Evolutionary conservation across 2,329 filamentous ascomycete species (phyloP).

Genomic region (Cordyceps javanica): DNA sequence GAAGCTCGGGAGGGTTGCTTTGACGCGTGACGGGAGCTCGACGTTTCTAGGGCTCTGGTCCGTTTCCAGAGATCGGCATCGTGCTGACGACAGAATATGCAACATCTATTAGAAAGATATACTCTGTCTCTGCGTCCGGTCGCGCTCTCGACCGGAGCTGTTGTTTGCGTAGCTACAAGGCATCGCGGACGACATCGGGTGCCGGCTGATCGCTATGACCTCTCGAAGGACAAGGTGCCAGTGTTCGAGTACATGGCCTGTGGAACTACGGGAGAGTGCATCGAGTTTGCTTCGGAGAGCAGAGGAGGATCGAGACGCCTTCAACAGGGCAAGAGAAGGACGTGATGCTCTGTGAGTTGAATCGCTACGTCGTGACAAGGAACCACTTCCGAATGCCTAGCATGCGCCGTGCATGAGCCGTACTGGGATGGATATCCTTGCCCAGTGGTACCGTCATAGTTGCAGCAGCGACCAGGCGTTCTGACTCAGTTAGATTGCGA

Average conservation of each 20-base stretch:
- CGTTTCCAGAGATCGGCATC: slow-evolving; percentile 54
- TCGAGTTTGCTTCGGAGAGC: slow-evolving; percentile 64
- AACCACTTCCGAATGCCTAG: slow-evolving; percentile 21
- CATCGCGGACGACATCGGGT: slow-evolving; percentile 91
- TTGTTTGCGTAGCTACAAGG: slow-evolving; percentile 71
- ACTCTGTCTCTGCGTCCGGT: slow-evolving; percentile 41
- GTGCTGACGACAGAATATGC: slow-evolving; percentile 81
- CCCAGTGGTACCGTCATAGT: background rate
- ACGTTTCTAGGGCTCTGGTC: slow-evolving; percentile 28
- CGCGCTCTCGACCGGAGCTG: slow-evolving; percentile 32
- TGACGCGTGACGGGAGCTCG: slow-evolving; percentile 48
- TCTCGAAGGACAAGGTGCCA: background rate
- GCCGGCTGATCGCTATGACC: slow-evolving; percentile 45
- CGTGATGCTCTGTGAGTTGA: slow-evolving; percentile 58
- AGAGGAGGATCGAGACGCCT: slow-evolving; percentile 68
- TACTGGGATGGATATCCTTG: background rate
- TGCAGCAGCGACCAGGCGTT: background rate
- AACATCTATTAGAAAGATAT: slow-evolving; percentile 56
- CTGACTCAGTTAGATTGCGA: background rate
- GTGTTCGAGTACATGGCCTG: slow-evolving; percentile 69
- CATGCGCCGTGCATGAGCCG: background rate
- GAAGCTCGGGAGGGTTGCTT: slow-evolving; percentile 59
- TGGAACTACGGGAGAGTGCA: slow-evolving; percentile 70
- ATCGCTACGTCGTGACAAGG: slow-evolving; percentile 48
- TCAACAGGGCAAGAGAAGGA: slow-evolving; percentile 55